Evolutionary conservation across 1,284 basidiomycete species (phyloP).

Genomic region (Tylopilus sp.): DNA sequence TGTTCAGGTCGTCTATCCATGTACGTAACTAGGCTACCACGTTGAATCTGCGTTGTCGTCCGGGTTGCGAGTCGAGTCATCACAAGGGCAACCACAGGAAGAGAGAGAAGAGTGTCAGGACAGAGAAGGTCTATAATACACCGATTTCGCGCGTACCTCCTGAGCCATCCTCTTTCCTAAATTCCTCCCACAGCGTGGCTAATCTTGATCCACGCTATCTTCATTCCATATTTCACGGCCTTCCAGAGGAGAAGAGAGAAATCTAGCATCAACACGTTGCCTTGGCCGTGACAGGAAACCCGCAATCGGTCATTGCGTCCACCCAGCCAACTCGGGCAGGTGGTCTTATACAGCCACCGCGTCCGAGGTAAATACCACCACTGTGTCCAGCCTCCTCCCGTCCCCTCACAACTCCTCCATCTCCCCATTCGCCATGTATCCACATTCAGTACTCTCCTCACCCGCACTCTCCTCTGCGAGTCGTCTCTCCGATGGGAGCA

Average conservation of each 20-base stretch:
- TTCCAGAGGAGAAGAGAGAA: conserved; percentile 24
- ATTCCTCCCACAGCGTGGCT: conserved; percentile 22
- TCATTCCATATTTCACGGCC: conserved; percentile 30
- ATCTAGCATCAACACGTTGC: conserved; percentile 34
- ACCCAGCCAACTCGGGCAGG: conserved; percentile 32
- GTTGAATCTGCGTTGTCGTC: conserved; percentile 27
- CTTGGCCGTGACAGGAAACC: conserved; percentile 32
- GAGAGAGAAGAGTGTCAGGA: not conserved
- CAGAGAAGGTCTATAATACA: conserved; percentile 13
- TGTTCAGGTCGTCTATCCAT: conserved; percentile 7
- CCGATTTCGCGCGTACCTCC: conserved; percentile 15
- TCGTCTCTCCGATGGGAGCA: conserved; percentile 36
- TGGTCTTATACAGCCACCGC: conserved; percentile 35
- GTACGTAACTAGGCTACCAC: conserved; percentile 32
- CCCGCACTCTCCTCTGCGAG: conserved; percentile 34
- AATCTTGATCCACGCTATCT: conserved; percentile 35
- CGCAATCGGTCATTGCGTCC: conserved; percentile 27
- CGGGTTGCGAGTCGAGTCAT: conserved; percentile 6
- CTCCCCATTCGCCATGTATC: conserved; percentile 24
- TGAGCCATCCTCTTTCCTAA: conserved; percentile 1
- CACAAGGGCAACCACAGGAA: conserved; percentile 9
- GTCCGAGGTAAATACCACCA: conserved; percentile 34
- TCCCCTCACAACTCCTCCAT: conserved; percentile 10
- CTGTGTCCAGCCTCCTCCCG: conserved; percentile 9
- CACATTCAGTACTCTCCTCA: conserved; percentile 30